Percentiles rank a stretch among this genome's conserved stretches.
These are phyloP conservation scores for Cladophialophora psammophila DNA, from an alignment of 2,329 filamentous ascomycete genomes.

Conservation along the genomic window DNA sequence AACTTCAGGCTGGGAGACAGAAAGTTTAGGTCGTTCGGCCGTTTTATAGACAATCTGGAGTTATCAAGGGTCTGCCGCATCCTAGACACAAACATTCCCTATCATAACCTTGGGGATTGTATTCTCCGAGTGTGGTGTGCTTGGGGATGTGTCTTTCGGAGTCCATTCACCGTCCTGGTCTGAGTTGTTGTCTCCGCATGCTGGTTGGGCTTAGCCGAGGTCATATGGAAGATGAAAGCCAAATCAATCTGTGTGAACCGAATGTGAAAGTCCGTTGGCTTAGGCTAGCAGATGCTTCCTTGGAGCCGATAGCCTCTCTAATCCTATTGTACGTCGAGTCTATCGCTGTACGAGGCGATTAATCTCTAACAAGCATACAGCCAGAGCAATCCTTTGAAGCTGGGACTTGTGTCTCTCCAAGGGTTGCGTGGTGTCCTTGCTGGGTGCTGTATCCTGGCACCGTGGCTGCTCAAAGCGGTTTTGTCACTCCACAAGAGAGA, in stretches of 20 bases:
- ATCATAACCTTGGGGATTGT: slow-evolving; percentile 5
- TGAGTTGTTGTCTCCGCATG: background rate
- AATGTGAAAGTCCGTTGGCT: too few species aligned
- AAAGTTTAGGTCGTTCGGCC: background rate
- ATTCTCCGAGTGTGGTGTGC: slow-evolving; percentile 3
- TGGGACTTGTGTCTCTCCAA: too few species aligned
- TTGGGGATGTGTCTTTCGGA: background rate
- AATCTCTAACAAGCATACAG: too few species aligned
- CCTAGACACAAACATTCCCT: background rate
- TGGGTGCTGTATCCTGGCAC: too few species aligned
- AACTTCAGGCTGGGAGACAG: background rate
- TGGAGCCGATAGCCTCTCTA: too few species aligned
- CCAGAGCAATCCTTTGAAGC: too few species aligned
- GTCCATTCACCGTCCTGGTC: slow-evolving; percentile 7
- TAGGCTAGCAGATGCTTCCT: too few species aligned
- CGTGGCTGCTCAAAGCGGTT: too few species aligned
- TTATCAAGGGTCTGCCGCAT: background rate
- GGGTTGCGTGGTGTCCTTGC: too few species aligned
- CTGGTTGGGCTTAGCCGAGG: background rate
- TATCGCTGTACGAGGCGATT: too few species aligned
- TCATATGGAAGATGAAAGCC: background rate
- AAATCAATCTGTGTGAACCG: background rate
- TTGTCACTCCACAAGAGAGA: background rate
- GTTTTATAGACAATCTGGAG: background rate
- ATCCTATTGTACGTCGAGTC: too few species aligned